Percentiles rank a stretch among this genome's conserved stretches.
phyloP scores from a whole-genome alignment of 2,329 filamentous ascomycete genomes.

The Onygenales sp. region DNA sequence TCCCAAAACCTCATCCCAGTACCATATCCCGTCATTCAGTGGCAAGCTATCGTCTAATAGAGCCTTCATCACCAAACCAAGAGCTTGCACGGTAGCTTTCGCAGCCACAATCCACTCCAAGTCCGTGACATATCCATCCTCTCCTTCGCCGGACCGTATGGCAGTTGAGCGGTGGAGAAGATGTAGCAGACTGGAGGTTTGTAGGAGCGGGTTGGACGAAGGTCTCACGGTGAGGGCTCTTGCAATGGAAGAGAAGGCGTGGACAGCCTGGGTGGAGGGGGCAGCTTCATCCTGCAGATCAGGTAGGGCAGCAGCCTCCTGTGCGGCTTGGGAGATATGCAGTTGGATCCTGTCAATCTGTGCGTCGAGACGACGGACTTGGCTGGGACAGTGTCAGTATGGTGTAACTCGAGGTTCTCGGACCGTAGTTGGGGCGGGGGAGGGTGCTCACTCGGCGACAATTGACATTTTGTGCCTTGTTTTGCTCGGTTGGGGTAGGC shows the following conservation, averaged over 20 bases:
- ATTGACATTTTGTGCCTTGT: neutral
- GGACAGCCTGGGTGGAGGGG: neutral
- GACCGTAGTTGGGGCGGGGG: neutral
- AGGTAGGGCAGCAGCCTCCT: slow-evolving; percentile 5
- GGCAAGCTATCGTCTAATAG: slow-evolving; percentile 76
- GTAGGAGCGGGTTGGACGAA: slow-evolving; percentile 53
- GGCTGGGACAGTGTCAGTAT: slow-evolving; percentile 26
- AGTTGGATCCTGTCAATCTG: slow-evolving; percentile 51
- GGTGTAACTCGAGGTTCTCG: too few species aligned
- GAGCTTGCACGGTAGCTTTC: slow-evolving; percentile 86
- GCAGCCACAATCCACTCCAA: slow-evolving; percentile 84
- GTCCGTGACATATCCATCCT: slow-evolving; percentile 57
- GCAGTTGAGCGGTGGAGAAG: slow-evolving; percentile 52
- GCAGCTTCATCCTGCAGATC: slow-evolving; percentile 6
- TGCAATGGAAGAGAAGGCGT: slow-evolving; percentile 55
- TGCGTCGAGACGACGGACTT: slow-evolving; percentile 47
- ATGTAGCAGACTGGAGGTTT: slow-evolving; percentile 48
- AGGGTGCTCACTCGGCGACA: neutral
- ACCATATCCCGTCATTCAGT: slow-evolving; percentile 80
- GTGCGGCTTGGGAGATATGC: slow-evolving; percentile 20
- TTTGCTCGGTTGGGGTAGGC: too few species aligned
- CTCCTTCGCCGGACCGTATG: slow-evolving; percentile 14
- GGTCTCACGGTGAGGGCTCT: slow-evolving; percentile 62
- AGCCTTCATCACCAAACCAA: slow-evolving; percentile 67
- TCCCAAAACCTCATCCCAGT: slow-evolving; percentile 83